phyloP scores from a whole-genome alignment of 345 rosid species.

The Linum tenue region DNA sequence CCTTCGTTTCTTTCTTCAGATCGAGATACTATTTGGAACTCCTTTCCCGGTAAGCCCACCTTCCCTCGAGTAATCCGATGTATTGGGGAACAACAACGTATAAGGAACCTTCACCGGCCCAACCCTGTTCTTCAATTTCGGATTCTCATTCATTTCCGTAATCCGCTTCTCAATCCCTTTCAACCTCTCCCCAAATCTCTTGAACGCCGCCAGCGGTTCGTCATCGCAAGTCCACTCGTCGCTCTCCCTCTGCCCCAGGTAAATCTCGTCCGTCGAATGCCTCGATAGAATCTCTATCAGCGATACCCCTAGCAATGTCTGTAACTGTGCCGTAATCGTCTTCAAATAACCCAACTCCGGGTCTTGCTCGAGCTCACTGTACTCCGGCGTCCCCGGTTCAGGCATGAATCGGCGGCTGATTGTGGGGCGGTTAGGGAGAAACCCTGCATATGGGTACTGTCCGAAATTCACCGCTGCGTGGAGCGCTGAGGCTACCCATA shows the following conservation, averaged over 20 bases:
- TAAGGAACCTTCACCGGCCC: conserved; percentile 82
- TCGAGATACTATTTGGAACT: conserved; percentile 85
- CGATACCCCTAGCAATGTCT: conserved; percentile 77
- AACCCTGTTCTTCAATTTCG: conserved; percentile 52
- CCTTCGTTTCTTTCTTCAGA: conserved; percentile 22
- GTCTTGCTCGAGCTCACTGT: conserved; percentile 40
- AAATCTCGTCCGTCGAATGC: conserved; percentile 78
- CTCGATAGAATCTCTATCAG: conserved; percentile 72
- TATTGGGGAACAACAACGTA: conserved; percentile 64
- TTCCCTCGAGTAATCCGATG: conserved; percentile 45
- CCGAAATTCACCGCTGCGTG: conserved; percentile 97
- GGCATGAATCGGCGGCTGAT: conserved; percentile 93
- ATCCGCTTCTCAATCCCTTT: conserved; percentile 52
- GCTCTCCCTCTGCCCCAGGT: conserved; percentile 76
- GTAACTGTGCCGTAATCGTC: conserved; percentile 84
- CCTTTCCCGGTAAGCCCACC: conserved; percentile 82
- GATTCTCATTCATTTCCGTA: conserved; percentile 44
- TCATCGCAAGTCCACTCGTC: conserved; percentile 63
- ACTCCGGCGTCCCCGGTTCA: conserved; percentile 65
- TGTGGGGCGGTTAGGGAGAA: conserved; percentile 84
- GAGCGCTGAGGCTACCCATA: conserved; percentile 91
- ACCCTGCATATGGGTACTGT: conserved; percentile 93
- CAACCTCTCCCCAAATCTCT: conserved; percentile 45
- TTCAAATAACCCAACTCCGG: conserved; percentile 57
- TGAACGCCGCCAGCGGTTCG: conserved; percentile 56